These are phyloP conservation scores for Nemania abortiva DNA, from an alignment of 2,329 filamentous ascomycete species.

Conservation along the genomic window DNA sequence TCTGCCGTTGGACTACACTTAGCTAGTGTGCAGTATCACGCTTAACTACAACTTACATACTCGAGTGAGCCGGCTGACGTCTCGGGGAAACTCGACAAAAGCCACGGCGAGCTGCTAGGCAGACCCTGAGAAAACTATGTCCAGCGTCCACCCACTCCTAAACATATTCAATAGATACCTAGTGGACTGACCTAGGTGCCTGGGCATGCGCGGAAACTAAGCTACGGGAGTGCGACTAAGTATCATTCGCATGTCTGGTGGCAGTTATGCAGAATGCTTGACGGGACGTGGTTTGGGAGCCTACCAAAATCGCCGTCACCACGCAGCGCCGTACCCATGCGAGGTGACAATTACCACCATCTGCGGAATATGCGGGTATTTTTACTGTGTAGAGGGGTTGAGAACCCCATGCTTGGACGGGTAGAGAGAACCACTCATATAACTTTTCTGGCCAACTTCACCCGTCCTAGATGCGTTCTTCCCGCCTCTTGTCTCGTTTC, in stretches of 20 bases:
- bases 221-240: constrained; percentile 19
- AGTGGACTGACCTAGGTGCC: neutral
- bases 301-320: constrained; percentile 32
- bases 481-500: constrained; percentile 24
- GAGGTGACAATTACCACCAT: constrained; percentile 38
- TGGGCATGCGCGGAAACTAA: constrained; percentile 5
- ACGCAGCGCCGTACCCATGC: constrained; percentile 29
- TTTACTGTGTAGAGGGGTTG: constrained; percentile 31
- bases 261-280: constrained; percentile 19
- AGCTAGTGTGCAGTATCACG: too few species aligned
- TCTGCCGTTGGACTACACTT: too few species aligned
- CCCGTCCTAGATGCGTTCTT: constrained; percentile 18
- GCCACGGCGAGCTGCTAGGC: neutral
- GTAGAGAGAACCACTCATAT: constrained; percentile 21
- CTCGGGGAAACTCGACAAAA: constrained; percentile 5
- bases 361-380: constrained; percentile 27
- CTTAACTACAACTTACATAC: too few species aligned
- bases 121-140: constrained; percentile 16
- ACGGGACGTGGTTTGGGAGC: constrained; percentile 8
- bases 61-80: neutral
- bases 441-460: constrained; percentile 14
- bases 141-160: constrained; percentile 2
- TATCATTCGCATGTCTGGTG: constrained; percentile 12
- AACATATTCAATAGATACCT: neutral
- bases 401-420: constrained; percentile 15